Evolutionary conservation across 768 basidiomycete species (phyloP).

Genomic region (Hydnomerulius pinastri): DNA sequence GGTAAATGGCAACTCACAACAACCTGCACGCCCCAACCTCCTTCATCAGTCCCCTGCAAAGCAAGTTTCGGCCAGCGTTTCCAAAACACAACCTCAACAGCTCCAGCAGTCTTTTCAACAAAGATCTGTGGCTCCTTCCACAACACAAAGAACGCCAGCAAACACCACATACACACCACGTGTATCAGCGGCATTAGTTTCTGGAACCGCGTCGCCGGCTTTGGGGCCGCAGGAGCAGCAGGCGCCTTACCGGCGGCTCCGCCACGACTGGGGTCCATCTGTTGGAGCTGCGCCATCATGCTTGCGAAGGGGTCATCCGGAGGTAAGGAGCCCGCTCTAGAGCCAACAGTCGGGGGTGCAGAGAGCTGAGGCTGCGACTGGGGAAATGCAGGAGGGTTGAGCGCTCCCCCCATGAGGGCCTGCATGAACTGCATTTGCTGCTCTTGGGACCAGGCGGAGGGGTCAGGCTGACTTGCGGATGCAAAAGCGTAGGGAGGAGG

Average conservation of each 20-base stretch:
- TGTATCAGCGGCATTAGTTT: conserved; percentile 69
- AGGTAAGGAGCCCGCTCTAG: conserved; percentile 12
- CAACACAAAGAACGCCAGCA: conserved; percentile 69
- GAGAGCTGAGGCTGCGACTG: conserved; percentile 12
- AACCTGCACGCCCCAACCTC: conserved; percentile 51
- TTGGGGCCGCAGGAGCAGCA: conserved; percentile 16
- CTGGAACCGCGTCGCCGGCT: conserved; percentile 50
- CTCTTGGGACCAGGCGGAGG: conserved; percentile 65
- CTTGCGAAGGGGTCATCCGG: conserved; percentile 49
- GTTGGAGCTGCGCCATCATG: conserved; percentile 36
- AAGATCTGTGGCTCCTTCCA: conserved; percentile 62
- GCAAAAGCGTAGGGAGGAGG: conserved; percentile 26
- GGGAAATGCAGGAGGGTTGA: conserved; percentile 31
- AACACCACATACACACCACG: conserved; percentile 58
- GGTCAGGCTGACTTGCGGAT: conserved; percentile 40
- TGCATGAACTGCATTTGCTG: conserved; percentile 70
- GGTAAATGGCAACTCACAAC: conserved; percentile 48
- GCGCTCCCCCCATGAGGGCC: conserved; percentile 51
- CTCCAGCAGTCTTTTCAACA: conserved; percentile 36
- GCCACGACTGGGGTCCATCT: conserved; percentile 26
- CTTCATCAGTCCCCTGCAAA: conserved; percentile 35
- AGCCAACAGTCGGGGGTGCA: conserved; percentile 15
- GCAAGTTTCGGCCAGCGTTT: conserved; percentile 64
- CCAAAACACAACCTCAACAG: conserved; percentile 45
- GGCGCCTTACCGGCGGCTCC: conserved; percentile 30